These are phyloP conservation scores for Xylaria sp. DNA, from an alignment of 495 filamentous ascomycete genomes.

Conservation along the genomic window DNA sequence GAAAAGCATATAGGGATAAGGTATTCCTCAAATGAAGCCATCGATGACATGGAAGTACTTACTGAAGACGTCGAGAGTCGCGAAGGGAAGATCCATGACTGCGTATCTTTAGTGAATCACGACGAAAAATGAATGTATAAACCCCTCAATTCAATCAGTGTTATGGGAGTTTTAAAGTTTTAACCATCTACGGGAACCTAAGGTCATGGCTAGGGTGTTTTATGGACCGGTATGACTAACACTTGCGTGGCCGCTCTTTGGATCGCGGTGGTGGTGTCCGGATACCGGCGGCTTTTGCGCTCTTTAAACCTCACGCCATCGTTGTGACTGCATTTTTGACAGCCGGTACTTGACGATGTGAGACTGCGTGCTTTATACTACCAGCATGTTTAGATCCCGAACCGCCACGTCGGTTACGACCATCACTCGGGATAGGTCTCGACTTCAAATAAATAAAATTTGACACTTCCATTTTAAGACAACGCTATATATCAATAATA, in stretches of 20 bases:
- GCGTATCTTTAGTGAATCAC: background rate
- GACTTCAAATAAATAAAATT: background rate
- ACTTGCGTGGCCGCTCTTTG: background rate
- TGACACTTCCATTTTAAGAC: background rate
- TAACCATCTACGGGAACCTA: background rate
- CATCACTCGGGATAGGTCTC: background rate
- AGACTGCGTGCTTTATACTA: background rate
- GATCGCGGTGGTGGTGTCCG: background rate
- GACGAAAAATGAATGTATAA: constrained; percentile 7
- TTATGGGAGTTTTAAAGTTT: background rate
- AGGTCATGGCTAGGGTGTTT: background rate
- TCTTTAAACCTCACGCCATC: background rate
- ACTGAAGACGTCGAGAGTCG: constrained; percentile 74
- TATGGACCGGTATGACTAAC: constrained; percentile 19
- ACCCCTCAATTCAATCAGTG: background rate
- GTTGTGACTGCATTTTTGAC: background rate
- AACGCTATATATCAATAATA: background rate
- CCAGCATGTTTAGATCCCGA: background rate
- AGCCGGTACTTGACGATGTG: background rate
- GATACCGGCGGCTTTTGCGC: constrained; percentile 10
- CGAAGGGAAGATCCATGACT: constrained; percentile 53
- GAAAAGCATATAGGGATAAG: background rate
- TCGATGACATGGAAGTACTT: background rate
- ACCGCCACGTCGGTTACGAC: background rate
- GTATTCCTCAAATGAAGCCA: background rate